phyloP scores from a whole-genome alignment of 345 rosid species.

The Theobroma cacao region DNA sequence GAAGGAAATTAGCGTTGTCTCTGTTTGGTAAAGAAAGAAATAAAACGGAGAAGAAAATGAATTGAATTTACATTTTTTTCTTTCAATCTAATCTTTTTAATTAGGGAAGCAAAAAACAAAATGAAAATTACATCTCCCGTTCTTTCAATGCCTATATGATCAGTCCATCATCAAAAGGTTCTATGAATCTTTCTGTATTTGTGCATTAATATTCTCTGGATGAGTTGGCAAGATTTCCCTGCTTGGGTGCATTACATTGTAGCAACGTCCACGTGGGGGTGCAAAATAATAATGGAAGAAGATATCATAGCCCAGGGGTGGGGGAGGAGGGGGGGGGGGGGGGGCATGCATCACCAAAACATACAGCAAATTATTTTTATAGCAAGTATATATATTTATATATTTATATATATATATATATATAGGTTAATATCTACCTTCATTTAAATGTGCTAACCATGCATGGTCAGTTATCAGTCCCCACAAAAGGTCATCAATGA shows the following conservation, averaged over 20 bases:
- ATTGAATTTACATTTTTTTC: too few relatives aligned
- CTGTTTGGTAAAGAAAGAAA: too few relatives aligned
- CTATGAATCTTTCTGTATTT: neutral
- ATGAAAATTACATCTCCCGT: neutral
- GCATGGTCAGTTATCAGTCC: neutral
- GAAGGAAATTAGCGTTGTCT: too few relatives aligned
- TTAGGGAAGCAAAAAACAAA: neutral
- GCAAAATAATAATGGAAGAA: neutral
- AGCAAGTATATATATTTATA: too few relatives aligned
- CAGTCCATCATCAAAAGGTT: neutral
- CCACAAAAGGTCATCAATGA: neutral
- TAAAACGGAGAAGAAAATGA: too few relatives aligned
- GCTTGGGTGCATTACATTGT: neutral
- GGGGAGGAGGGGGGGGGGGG: too few relatives aligned
- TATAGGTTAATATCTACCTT: neutral
- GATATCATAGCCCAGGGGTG: too few relatives aligned
- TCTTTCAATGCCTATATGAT: neutral
- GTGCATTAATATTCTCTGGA: neutral
- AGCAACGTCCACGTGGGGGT: slow-evolving; percentile 10
- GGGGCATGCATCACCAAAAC: too few relatives aligned
- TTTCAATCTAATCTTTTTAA: too few relatives aligned
- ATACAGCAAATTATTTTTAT: too few relatives aligned
- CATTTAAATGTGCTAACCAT: neutral
- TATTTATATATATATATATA: too few relatives aligned
- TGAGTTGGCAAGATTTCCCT: neutral